Conservation (phyloP, 768 basidiomycete genomes). For the Termitomyces sp. region DNA sequence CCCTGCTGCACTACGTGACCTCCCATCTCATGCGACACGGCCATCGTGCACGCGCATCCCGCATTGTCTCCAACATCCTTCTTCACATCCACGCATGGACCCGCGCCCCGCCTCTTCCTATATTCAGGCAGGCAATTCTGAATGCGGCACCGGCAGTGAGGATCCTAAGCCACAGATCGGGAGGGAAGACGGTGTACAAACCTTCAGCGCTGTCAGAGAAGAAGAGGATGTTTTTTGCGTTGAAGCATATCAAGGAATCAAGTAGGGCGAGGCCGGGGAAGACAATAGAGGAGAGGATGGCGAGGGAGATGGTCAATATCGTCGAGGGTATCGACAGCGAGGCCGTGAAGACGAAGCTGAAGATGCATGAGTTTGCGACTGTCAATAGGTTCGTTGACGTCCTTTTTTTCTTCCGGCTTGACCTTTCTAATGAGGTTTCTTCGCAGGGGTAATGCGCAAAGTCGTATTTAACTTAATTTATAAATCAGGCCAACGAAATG, state of each 20-base stretch:
- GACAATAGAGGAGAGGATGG: slow-evolving; percentile 63
- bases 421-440: not conserved
- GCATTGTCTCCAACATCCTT: slow-evolving; percentile 51
- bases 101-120: slow-evolving; percentile 67
- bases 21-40: slow-evolving; percentile 60
- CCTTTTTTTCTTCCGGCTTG: not conserved
- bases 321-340: slow-evolving; percentile 50
- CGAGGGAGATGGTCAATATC: slow-evolving; percentile 70
- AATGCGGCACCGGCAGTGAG: slow-evolving; percentile 68
- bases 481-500: no score
- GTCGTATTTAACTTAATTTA: slow-evolving; percentile 1
- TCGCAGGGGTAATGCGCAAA: slow-evolving; percentile 14
- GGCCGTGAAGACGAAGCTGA: slow-evolving; percentile 55
- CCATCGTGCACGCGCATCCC: slow-evolving; percentile 54
- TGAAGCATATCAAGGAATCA: slow-evolving; percentile 67
- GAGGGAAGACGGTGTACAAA: slow-evolving; percentile 57
- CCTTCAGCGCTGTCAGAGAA: slow-evolving; percentile 77
- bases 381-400: slow-evolving; percentile 59
- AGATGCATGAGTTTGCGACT: slow-evolving; percentile 64
- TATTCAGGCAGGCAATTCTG: slow-evolving; percentile 68
- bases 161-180: slow-evolving; percentile 12
- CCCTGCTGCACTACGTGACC: slow-evolving; percentile 64
- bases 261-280: slow-evolving; percentile 51
- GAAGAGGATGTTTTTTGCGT: slow-evolving; percentile 66
- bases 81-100: slow-evolving; percentile 70